phyloP scores from a whole-genome alignment of 352 stramenopile species.

The Salisapilia sapeloensis region DNA sequence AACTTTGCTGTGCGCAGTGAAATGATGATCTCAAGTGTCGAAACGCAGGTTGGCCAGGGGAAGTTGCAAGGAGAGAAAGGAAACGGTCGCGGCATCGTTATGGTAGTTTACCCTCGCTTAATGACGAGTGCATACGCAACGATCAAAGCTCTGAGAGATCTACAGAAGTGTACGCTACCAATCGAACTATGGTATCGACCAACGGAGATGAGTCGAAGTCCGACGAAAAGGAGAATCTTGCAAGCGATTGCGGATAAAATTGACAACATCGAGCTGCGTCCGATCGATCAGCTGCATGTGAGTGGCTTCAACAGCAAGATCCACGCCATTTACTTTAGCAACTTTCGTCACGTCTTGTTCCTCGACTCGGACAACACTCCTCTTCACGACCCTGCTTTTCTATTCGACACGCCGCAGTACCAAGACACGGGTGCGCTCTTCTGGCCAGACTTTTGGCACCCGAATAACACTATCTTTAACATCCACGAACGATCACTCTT shows the following conservation, averaged over 20 bases:
- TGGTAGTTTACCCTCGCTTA: constrained; percentile 54
- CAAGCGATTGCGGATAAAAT: constrained; percentile 11
- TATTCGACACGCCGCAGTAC: constrained; percentile 37
- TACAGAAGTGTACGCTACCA: constrained; percentile 24
- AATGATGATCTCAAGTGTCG: constrained; percentile 6
- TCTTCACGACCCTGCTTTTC: constrained; percentile 37
- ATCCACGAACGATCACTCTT: constrained; percentile 35
- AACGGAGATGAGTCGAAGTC: constrained; percentile 14
- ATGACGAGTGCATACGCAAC: constrained; percentile 50
- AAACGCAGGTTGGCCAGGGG: constrained; percentile 7
- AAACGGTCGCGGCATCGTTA: constrained; percentile 31
- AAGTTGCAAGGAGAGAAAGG: constrained; percentile 12
- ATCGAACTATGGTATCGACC: constrained; percentile 50
- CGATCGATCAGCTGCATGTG: constrained; percentile 23
- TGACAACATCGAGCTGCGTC: constrained; percentile 9
- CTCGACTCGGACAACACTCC: constrained; percentile 56
- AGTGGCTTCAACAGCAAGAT: constrained; percentile 49
- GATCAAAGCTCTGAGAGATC: constrained; percentile 21
- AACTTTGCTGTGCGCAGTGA: constrained; percentile 31
- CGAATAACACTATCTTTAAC: constrained; percentile 50
- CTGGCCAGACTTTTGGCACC: constrained; percentile 70
- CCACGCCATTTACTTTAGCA: constrained; percentile 39
- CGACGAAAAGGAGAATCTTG: constrained; percentile 9
- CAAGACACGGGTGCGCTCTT: constrained; percentile 26
- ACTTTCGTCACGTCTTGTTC: constrained; percentile 57